Base-by-base conservation (phyloP, 2,329 filamentous ascomycete genomes). In the Trichoderma simmonsii region DNA sequence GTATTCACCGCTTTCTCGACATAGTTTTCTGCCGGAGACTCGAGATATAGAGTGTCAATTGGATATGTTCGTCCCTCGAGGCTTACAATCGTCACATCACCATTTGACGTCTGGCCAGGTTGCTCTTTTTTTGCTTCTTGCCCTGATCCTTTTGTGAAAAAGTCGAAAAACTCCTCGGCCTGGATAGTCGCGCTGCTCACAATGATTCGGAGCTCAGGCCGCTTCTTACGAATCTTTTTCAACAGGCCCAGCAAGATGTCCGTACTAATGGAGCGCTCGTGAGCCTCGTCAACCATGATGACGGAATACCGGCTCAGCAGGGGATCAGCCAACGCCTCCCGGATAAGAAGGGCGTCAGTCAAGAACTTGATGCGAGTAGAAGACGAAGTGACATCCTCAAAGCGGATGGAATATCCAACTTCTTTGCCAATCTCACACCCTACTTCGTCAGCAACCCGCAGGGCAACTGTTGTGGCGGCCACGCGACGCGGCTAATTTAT, bases 241-340 rank as follows among this genome's bases (percentile, higher is more conserved):
- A 99, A 82, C 15, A 98, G 84, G 0, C 96, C 95, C 4, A 99
- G 87, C 8, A 98, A 85, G 14, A 99, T 89, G 78, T 99, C 96
- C 0, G 95, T 97, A 80, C 93, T 97, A 72, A 98, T 88, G 63
- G 94, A 97, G 69, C 96, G 88, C 82, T 98, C 95, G 79, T 99
- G 96, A 7, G 95, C 96, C 82, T 98, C 95, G 79, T 99, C 96
- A 8, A 99, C 92, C 94, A 99, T 98, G 77, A 99, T 93, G 59
- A 97, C 92, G 0, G 94, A 97, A 80, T 99, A 99, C 12, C 94
- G 89, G 24, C 93, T 96, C 43, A 99, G 83, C 4, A 98, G 83
- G 14, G 96, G 96, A 81, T 99, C 96, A 4, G 98, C 93, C 5
- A 99, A 87, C 32, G 95, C 96, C 82, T 99, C 96, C 77, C 95